Evolutionary conservation across 805 yeast species (phyloP).

Genomic region (Teunomyces tritomae): DNA sequence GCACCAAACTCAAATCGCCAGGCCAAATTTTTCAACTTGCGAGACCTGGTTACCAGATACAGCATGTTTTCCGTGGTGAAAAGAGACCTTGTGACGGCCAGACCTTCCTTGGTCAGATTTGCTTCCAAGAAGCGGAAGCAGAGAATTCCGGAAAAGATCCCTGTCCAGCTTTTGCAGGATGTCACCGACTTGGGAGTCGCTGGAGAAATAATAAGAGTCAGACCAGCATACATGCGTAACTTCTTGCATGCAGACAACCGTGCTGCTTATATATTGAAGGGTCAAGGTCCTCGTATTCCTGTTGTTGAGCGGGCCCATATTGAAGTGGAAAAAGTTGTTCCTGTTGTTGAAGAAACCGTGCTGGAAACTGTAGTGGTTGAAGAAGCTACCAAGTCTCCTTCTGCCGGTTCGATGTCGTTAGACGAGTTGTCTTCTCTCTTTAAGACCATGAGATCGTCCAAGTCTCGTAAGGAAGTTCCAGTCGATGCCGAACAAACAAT

Average conservation of each 20-base stretch:
- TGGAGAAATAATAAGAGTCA: slow-evolving; percentile 74
- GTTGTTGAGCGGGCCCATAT: slow-evolving; percentile 28
- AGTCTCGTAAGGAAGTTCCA: slow-evolving; percentile 5
- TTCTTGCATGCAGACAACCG: slow-evolving; percentile 66
- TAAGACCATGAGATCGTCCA: slow-evolving; percentile 22
- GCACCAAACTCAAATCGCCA: background rate
- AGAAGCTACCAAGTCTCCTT: slow-evolving; percentile 3
- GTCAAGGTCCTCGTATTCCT: slow-evolving; percentile 37
- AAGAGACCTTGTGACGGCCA: slow-evolving; percentile 3
- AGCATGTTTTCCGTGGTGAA: background rate
- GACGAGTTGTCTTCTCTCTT: slow-evolving; percentile 39
- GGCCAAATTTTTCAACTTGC: slow-evolving; percentile 2
- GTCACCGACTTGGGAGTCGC: slow-evolving; percentile 58
- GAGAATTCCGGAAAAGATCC: slow-evolving; percentile 42
- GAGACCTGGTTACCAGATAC: background rate
- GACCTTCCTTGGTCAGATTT: slow-evolving; percentile 10
- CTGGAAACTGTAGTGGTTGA: slow-evolving; percentile 1
- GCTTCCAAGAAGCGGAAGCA: slow-evolving; percentile 11
- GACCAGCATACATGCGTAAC: slow-evolving; percentile 82
- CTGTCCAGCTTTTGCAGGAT: slow-evolving; percentile 74
- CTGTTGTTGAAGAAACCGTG: slow-evolving; percentile 1
- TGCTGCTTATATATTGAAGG: slow-evolving; percentile 60
- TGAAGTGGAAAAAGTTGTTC: background rate
- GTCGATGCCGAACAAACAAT: slow-evolving; percentile 9
- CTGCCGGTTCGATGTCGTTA: slow-evolving; percentile 32